Evolutionary conservation across 345 rosid genomes (phyloP), one percentile per base, ranked within the genome.

Genomic region (Arabidopsis suecica): DNA sequence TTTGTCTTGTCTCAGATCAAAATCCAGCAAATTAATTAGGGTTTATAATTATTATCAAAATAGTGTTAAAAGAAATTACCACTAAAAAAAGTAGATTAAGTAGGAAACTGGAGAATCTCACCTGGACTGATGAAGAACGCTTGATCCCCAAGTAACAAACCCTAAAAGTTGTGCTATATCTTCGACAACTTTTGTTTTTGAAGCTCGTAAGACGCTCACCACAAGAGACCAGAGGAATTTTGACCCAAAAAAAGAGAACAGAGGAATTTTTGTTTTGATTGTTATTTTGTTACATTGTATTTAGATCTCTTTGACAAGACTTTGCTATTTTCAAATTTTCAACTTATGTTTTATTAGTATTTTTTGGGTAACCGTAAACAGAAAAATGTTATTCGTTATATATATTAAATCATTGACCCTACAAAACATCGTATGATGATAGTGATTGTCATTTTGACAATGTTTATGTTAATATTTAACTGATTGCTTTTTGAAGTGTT

Each of bases 351-450:
- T 59, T 48, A 37, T 71, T 14, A 11, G 33, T 23, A 71, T 56
- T 69, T 10, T 32, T 58, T 48, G 25, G 30, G 65, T 71, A 47
- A 47, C 30, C 23, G 5, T 49, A 38, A 71, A 49, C 32, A 60
- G 49, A 49, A 49, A 49, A 71, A 61, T 61, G 50, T 50, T 48
- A 9, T 3, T 5, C 3, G 3, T 48, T 60, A 5, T 33, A 11
- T 1, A 25, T 28, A 23, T 60, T 23, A n/a, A 60, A 23, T 71
- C 50, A 49, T 1, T 11, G 53, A 50, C 61, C 69, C 75, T 44
- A 72, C 69, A 38, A 38, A 60, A 61, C 53, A 72, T 72, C 61
- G 60, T 61, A 72, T 50, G 28, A 72, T 61, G 53, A 72, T 61
- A 51, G 53, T 30, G 69, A 72, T 61, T 42, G 68, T 50, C 6